These are phyloP conservation scores for Xylaria sp. DNA, from an alignment of 495 filamentous ascomycete species.

Conservation along the genomic window DNA sequence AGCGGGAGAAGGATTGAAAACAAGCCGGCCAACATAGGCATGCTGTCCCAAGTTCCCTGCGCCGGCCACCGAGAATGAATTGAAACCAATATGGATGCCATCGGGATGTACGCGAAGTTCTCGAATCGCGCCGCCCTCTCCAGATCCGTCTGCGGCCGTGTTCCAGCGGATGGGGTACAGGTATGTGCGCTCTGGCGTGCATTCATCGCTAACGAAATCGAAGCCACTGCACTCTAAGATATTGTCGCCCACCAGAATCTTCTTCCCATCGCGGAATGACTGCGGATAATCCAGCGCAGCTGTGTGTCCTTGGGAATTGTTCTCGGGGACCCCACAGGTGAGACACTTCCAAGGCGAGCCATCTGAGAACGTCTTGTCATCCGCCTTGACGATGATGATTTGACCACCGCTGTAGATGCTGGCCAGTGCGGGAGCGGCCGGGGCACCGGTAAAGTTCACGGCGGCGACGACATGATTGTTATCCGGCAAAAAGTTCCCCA, in stretches of 20 bases:
- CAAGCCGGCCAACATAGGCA: slow-evolving; percentile 4
- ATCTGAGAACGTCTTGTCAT: not conserved
- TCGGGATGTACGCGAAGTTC: not conserved
- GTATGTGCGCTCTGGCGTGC: not conserved
- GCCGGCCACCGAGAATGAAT: not conserved
- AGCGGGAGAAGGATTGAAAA: not conserved
- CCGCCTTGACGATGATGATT: not conserved
- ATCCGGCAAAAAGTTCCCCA: not conserved
- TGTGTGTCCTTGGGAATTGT: not conserved
- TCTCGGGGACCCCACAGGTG: not conserved
- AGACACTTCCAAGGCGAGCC: not conserved
- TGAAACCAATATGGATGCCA: not conserved
- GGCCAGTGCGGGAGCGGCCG: not conserved
- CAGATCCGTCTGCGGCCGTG: not conserved
- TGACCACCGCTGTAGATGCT: not conserved
- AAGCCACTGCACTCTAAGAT: not conserved
- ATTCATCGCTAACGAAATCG: not conserved
- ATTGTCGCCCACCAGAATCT: not conserved
- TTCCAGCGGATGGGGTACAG: not conserved
- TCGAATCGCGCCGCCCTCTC: not conserved
- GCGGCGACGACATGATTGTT: not conserved
- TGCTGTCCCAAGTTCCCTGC: not conserved
- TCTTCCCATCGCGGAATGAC: not conserved
- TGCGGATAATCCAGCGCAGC: not conserved
- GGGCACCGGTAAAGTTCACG: not conserved